Percentiles rank a stretch among this genome's conserved stretches.
phyloP scores from a whole-genome alignment of 2,329 filamentous ascomycete species.

The Trichoderma aggressivum region DNA sequence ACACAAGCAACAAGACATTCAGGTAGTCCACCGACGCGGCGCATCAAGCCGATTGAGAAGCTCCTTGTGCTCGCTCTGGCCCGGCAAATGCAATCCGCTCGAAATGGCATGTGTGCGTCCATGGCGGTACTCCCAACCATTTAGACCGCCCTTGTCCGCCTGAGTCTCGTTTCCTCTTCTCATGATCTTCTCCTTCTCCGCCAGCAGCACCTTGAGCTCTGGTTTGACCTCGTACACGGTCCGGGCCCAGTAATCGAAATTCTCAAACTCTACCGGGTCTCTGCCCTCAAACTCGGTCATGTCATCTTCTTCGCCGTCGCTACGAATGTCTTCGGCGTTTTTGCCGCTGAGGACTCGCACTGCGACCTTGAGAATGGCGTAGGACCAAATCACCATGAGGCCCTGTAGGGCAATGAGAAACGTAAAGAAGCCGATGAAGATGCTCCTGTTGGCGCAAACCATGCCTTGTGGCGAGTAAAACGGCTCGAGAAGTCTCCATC shows the following conservation, averaged over 20 bases:
- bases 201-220: constrained; percentile 40
- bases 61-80: constrained; percentile 73
- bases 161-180: constrained; percentile 64
- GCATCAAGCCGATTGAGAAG: constrained; percentile 67
- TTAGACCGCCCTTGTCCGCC: constrained; percentile 65
- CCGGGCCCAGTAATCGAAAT: not conserved
- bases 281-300: constrained; percentile 32
- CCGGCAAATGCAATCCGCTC: constrained; percentile 62
- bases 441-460: constrained; percentile 75
- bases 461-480: constrained; percentile 67
- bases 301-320: constrained; percentile 79
- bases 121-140: constrained; percentile 55
- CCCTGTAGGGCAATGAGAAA: constrained; percentile 74
- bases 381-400: constrained; percentile 84
- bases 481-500: constrained; percentile 64
- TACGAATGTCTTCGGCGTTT: constrained; percentile 79
- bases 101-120: constrained; percentile 39
- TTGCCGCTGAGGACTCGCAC: constrained; percentile 72
- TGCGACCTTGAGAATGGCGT: constrained; percentile 80
- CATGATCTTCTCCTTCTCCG: not conserved
- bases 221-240: constrained; percentile 37
- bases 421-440: constrained; percentile 73
- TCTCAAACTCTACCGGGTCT: constrained; percentile 42
- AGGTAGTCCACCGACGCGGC: not conserved
- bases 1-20: not conserved